These are phyloP conservation scores for Rhodosporidiobolus odoratus DNA, from an alignment of 768 basidiomycete genomes.

Conservation along the genomic window DNA sequence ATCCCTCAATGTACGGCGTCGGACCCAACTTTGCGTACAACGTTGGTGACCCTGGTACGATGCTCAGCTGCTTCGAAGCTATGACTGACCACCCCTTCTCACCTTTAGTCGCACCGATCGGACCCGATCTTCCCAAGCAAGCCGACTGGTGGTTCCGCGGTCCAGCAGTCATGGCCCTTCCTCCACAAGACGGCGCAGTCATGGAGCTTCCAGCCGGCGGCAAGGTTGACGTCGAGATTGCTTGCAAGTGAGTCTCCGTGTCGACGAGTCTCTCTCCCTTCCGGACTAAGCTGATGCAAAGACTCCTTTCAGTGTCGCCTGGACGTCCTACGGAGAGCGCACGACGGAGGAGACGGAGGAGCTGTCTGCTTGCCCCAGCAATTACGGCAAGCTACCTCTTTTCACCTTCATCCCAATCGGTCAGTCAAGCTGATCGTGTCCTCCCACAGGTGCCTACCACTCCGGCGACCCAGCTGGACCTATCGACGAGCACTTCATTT, in stretches of 20 bases:
- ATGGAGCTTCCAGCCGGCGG: conserved; percentile 39
- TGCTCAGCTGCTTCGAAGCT: background rate
- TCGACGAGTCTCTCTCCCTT: too few species aligned
- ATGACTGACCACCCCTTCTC: background rate
- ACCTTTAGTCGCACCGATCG: conserved; percentile 9
- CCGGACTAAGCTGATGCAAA: background rate
- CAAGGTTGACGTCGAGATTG: conserved; percentile 39
- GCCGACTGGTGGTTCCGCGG: conserved; percentile 42
- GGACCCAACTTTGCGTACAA: background rate
- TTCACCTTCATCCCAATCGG: background rate
- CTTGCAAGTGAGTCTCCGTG: conserved; percentile 31
- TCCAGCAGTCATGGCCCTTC: conserved; percentile 3
- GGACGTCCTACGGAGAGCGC: conserved; percentile 33
- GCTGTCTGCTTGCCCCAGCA: conserved; percentile 36
- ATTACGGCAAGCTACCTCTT: conserved; percentile 31
- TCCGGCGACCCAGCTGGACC: conserved; percentile 31
- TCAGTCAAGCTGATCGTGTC: too few species aligned
- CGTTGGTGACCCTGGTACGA: conserved; percentile 1
- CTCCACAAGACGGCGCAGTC: conserved; percentile 20
- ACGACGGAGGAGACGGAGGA: conserved; percentile 15
- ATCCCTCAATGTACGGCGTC: conserved; percentile 32
- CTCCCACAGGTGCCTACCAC: conserved; percentile 37
- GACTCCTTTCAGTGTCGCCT: conserved; percentile 8
- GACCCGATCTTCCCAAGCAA: background rate
- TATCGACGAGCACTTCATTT: conserved; percentile 25